Conservation (phyloP, 495 filamentous ascomycete genomes). For the Neurospora terricola region DNA sequence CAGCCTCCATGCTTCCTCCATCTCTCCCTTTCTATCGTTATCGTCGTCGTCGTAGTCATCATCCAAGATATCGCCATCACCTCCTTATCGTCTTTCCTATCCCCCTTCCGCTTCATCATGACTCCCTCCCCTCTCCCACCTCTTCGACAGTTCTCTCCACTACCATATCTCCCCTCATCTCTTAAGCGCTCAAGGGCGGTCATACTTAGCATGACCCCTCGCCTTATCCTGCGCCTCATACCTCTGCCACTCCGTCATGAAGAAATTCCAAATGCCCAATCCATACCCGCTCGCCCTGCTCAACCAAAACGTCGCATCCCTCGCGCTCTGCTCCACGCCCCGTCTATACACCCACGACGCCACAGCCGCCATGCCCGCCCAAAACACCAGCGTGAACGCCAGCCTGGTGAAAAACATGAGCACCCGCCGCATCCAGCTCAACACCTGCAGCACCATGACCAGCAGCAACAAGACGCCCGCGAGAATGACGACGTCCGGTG, state of each 20-base stretch:
- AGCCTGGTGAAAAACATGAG: constrained; percentile 67
- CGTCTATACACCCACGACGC: constrained; percentile 50
- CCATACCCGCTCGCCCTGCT: constrained; percentile 34
- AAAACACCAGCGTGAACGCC: constrained; percentile 48
- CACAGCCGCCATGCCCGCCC: constrained; percentile 39
- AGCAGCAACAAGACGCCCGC: constrained; percentile 46
- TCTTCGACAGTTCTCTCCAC: no score
- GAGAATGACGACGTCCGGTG: constrained; percentile 51
- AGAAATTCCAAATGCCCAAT: constrained; percentile 43
- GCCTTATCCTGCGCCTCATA: constrained; percentile 27
- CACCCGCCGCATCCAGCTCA: constrained; percentile 56
- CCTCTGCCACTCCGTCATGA: constrained; percentile 44
- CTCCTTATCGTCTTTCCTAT: neutral
- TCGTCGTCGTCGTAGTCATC: neutral
- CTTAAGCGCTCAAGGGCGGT: no score
- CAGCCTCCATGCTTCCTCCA: neutral
- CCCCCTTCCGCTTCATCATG: neutral
- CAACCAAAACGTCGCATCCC: constrained; percentile 38
- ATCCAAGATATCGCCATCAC: neutral
- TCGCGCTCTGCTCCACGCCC: constrained; percentile 49
- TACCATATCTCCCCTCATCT: no score
- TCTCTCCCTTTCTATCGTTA: neutral
- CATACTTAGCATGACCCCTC: neutral
- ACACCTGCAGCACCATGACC: constrained; percentile 48
- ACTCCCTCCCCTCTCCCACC: neutral